Percentiles rank a stretch among this genome's conserved stretches.
phyloP scores from a whole-genome alignment of 345 rosid genomes.

The Combretum micranthum region DNA sequence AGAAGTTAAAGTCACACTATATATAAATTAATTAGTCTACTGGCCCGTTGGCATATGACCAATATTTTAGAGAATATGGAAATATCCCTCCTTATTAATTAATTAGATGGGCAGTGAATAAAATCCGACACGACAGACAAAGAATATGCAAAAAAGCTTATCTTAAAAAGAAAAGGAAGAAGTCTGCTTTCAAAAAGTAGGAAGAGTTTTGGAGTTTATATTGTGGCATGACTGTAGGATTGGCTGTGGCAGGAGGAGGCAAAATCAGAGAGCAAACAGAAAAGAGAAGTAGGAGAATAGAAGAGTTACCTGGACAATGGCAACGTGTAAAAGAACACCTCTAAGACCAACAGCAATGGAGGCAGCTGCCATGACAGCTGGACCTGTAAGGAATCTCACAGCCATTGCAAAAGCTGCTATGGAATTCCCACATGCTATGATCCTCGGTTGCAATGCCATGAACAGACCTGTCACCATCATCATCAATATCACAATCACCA shows the following conservation, averaged over 20 bases:
- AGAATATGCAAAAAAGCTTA: constrained; percentile 15
- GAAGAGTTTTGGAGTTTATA: constrained; percentile 18
- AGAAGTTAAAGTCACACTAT: no score
- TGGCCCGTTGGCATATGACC: no score
- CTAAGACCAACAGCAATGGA: constrained; percentile 84
- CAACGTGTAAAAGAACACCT: constrained; percentile 81
- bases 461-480: constrained; percentile 63
- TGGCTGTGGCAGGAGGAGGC: constrained; percentile 30
- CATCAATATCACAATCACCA: constrained; percentile 9
- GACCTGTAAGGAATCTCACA: constrained; percentile 94
- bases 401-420: constrained; percentile 85
- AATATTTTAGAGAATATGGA: no score
- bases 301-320: constrained; percentile 76
- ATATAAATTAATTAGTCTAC: no score
- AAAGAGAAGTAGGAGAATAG: background rate
- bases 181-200: background rate
- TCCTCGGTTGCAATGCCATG: constrained; percentile 99
- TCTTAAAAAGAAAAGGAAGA: constrained; percentile 8
- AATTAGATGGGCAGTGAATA: background rate
- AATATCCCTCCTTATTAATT: background rate
- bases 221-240: constrained; percentile 20
- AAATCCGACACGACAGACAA: constrained; percentile 1
- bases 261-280: background rate
- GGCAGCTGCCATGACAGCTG: constrained; percentile 98
- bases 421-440: constrained; percentile 97